Base-by-base conservation (phyloP, 73 alveolate genomes). In the Stentor roeselii region DNA sequence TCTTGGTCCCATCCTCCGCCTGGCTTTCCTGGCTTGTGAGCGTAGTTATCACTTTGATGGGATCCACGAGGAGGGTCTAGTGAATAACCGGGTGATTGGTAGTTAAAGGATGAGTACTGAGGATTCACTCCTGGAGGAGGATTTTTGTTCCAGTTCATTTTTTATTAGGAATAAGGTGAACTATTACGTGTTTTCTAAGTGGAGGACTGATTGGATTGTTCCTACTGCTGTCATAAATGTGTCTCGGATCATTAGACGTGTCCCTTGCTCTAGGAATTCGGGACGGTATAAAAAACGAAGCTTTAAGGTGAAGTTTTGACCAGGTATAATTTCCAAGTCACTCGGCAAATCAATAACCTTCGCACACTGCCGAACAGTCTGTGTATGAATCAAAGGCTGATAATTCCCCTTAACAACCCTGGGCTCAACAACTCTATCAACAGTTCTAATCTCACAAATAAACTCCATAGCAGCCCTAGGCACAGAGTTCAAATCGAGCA, bases 401-500 rank as follows among this genome's bases (percentile, higher is more conserved):
- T 90, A 93, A 50, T 91, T 88, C 87, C 78, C 78, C 84, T 90
- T 93, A 4, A 95, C 59, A 76, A 75, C 84, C 61, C 84, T 92
- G 38, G 88, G 86, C 35, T 91, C 85, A 50, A 90, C 39, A 67
- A 39, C 32, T 36, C 83, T 93, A 84, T 95, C 98, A 75, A 95
- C 86, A n/a, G 97, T 78, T 96, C 97, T 91, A 36, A 96, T 83
- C 78, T 95, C 98, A 34, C 95, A 94, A 75, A 82, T 92, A 85
- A 95, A 92, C 40, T 94, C 91, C 89, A 93, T 88, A 21, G 97
- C 95, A 60, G 98, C 96, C 60, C 91, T 82, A 60, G 99, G 99
- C 31, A 82, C 75, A 3, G 94, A 82, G 4, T 90, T 95, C 35
- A 93, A 78, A 60, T 94, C 96, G 37, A 96, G 88, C 0, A 96